Evolutionary conservation across 1,139 yeast genomes (phyloP), one percentile per base, ranked within the genome.

Genomic region (Pichia sp.): DNA sequence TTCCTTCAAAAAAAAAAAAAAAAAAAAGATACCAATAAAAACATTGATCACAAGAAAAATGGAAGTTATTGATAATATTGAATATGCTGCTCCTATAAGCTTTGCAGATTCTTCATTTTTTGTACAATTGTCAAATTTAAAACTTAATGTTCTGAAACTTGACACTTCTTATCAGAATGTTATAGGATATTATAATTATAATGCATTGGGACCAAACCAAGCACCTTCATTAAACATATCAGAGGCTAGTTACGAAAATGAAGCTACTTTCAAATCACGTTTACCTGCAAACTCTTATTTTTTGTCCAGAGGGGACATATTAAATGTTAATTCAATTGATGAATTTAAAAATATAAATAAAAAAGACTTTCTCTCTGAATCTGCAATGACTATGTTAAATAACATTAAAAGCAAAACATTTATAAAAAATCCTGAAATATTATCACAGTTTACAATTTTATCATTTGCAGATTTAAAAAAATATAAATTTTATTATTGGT

Each of bases 51-150:
- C 16, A 16, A 16, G 16, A 16, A 16, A 16, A 16, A 16, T 16
- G 16, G 16, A 16, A 16, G 16, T 16, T 16, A 16, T 16, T 16
- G 16, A 16, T 16, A 16, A 16, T 16, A 16, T 16, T 16, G 69
- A 69, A 51, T 81, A 70, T 61, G 70, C 77, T 1, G 76, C 86
- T 0, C 65, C 80, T 26, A 79, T 75, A 49, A 82, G 96, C 2
- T 84, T 84, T 60, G 80, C 84, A 30, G 97, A 90, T 57, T 78
- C 96, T 0, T 78, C 95, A 0, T 92, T 92, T 64, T 92, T 92
- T 67, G 80, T 82, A 37, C 76, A 74, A 53, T 70, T 92, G 23
- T 73, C 92, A 0, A 75, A 75, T 43, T 63, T 76, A 55, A 87
- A 87, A 59, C 70, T 87, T 40, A 78, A 85, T 50, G 73, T 78